Base-by-base conservation (phyloP, 352 stramenopile species). In the Globisporangium rhizosaccharum region DNA sequence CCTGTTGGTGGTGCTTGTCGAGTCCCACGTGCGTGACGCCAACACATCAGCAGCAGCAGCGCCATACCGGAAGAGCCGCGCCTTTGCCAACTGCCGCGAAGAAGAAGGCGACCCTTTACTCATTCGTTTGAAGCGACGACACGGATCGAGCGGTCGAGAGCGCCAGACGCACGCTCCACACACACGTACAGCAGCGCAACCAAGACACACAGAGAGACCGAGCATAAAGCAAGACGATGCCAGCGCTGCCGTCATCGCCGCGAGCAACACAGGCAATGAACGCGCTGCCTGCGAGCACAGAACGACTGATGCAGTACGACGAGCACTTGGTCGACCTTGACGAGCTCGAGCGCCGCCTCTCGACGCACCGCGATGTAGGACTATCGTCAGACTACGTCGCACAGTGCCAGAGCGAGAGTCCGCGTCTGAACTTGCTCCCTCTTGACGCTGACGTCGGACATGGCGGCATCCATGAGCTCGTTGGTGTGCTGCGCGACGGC, bases 401-500 rank as follows among this genome's bases (percentile, higher is more conserved):
- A 33, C 63, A 66, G 50, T 44, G 62, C 17, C 71, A 76, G 50
- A 67, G 44, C 41, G 68, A 72, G 56, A 63, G 51, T 23, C 60
- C 62, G 26, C 54, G 55, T 12, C 51, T 79, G 25, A 85, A 85
- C 49, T 28, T 82, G 20, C 71, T 85, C 41, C 75, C 75, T 14
- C 78, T 72, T 6, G 75, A 85, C 51, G 58, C 61, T 0, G 72
- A 77, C 9, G 61, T 74, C 0, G 75, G 75, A 45, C 75, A 85
- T 37, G 75, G 75, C 8, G 62, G 57, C 10, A 80, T 85, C 57
- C 75, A 85, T 59, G 75, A 85, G 60, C 72, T 85, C 25, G 75
- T 85, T 2, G 75, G 62, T 14, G 75, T 85, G 55, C 62, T 85
- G 33, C 70, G 75, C 0, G 75, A 85, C 50, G 71, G 72, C 39